These are phyloP conservation scores for Paraconiothyrium brasiliense DNA, from an alignment of 2,329 filamentous ascomycete species.

Conservation along the genomic window DNA sequence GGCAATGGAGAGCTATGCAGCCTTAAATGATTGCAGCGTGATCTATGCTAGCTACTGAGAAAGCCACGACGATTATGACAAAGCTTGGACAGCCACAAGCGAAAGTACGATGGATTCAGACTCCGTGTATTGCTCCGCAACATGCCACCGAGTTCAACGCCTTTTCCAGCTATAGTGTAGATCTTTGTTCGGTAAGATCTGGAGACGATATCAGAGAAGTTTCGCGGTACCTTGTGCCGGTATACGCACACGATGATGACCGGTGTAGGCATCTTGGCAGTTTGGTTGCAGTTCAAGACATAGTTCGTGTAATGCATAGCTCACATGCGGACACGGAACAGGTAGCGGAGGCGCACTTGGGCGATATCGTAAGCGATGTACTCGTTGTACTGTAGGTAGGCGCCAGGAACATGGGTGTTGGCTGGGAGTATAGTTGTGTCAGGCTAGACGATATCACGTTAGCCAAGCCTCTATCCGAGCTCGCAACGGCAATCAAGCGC, in stretches of 20 bases:
- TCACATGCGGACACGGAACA: conserved; percentile 65
- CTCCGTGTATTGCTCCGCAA: neutral
- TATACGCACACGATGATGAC: neutral
- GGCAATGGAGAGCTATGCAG: too few relatives aligned
- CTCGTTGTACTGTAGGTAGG: conserved; percentile 73
- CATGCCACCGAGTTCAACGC: too few relatives aligned
- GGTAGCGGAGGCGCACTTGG: conserved; percentile 75
- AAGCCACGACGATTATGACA: too few relatives aligned
- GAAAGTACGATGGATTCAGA: neutral
- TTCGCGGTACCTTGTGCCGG: too few relatives aligned
- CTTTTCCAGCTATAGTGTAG: too few relatives aligned
- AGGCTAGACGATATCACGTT: conserved; percentile 27
- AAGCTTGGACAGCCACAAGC: too few relatives aligned
- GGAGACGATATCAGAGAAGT: too few relatives aligned
- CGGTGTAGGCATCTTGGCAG: neutral
- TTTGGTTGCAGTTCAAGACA: too few relatives aligned
- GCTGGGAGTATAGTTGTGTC: conserved; percentile 54
- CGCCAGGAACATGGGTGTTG: conserved; percentile 56
- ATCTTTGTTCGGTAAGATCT: too few relatives aligned
- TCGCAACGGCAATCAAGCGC: neutral
- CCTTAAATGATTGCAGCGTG: too few relatives aligned
- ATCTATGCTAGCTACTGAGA: neutral
- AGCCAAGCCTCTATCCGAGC: conserved; percentile 15
- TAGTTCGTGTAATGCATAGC: neutral
- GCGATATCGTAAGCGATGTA: conserved; percentile 76